Evolutionary conservation across 1,284 basidiomycete species (phyloP), one percentile per base, ranked within the genome.

Genomic region (Phellopilus nigrolimitatus): DNA sequence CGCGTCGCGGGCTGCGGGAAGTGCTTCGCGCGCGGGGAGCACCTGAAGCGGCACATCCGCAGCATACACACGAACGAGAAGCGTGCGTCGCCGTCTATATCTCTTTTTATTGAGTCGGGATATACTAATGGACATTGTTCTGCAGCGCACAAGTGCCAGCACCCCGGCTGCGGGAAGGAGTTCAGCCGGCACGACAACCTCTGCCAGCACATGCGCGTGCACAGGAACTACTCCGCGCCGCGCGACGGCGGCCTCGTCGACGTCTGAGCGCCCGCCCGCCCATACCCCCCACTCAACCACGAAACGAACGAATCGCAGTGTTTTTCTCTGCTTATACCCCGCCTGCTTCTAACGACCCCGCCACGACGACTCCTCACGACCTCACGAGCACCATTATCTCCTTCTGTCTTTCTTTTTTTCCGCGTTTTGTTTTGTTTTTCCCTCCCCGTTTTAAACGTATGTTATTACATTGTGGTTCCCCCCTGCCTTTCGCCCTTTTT

Each of bases 151-250:
- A 79, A 79, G 62, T 93, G 88, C 66, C 79, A 79, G 8, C 81
- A 81, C 65, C 80, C 85, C 19, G 80, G 79, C 7, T 93, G 91
- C 62, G 82, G 78, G 50, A 90, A 90, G 71, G 80, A 82, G 56
- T 93, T 93, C 64, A 88, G 84, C 64, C 75, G 91, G 45, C 87
- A 89, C 61, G 90, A 93, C 64, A 93, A 93, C 63, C 77, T 92
- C 25, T 80, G 81, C 30, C 86, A 89, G 66, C 88, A 91, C 61
- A 82, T 88, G 63, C 79, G 84, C 25, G 75, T 89, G 31, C 87
- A 90, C 68, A 75, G 76, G 61, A 80, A 74, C 68, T 61, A 71
- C 72, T 56, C 71, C 21, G 54, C 57, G 56, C 56, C 53, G 38
- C 48, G 48, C 28, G 53, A 55, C 34, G 53, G 53, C 13, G 53